Conservation (phyloP, 176 grass and related monocot species). For the Cenchrus purpureus region DNA sequence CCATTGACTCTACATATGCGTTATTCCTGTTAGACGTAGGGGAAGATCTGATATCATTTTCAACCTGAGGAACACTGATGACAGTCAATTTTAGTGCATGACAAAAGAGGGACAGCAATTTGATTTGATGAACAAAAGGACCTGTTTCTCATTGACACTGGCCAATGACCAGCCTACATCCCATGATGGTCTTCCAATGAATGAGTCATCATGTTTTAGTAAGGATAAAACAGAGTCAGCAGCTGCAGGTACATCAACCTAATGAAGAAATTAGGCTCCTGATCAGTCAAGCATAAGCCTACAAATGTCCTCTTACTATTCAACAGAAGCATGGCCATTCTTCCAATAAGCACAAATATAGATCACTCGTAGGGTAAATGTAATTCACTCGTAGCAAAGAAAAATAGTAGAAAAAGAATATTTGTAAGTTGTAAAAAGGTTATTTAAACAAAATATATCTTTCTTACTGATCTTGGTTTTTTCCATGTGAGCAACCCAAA, state of each 20-base stretch:
- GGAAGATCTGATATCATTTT: slow-evolving; percentile 51
- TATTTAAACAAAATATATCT: no score
- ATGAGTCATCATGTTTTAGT: slow-evolving; percentile 53
- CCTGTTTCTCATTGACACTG: slow-evolving; percentile 65
- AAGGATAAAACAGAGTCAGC: slow-evolving; percentile 76
- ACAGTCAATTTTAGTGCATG: slow-evolving; percentile 12
- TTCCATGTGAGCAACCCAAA: neutral
- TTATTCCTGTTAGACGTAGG: slow-evolving; percentile 53
- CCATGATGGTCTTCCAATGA: slow-evolving; percentile 67
- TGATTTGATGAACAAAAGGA: slow-evolving; percentile 36
- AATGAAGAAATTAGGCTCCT: slow-evolving; percentile 23
- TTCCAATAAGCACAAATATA: neutral
- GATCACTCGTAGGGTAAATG: neutral
- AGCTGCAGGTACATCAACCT: slow-evolving; percentile 81
- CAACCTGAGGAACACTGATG: slow-evolving; percentile 53
- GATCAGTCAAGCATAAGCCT: slow-evolving; percentile 8
- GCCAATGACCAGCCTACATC: slow-evolving; percentile 80
- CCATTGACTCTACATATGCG: slow-evolving; percentile 47
- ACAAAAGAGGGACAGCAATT: slow-evolving; percentile 22
- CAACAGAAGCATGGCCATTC: neutral
- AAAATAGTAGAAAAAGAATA: neutral
- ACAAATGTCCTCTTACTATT: neutral
- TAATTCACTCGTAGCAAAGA: neutral
- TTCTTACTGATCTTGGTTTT: neutral
- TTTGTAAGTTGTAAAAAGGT: no score